Percentiles rank a stretch among this genome's conserved stretches.
Conservation (phyloP, 2,329 filamentous ascomycete species). For the Arthrobotrys megalospora region DNA sequence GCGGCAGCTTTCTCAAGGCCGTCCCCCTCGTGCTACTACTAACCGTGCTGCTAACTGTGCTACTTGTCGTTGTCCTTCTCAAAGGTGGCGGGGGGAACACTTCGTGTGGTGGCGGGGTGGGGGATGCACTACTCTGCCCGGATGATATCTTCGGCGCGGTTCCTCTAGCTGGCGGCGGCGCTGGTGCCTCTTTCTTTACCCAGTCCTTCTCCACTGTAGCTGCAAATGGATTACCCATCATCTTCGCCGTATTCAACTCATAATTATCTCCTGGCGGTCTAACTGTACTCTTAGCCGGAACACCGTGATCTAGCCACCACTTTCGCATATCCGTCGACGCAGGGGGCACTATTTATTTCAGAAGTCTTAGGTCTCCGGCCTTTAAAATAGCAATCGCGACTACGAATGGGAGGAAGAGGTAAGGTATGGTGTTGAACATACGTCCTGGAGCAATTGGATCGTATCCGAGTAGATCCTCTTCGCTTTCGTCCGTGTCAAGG, state of each 20-base stretch:
- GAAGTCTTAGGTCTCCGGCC: conserved; percentile 16
- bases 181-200: conserved; percentile 70
- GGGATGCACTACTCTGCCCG: conserved; percentile 67
- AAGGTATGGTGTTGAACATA: conserved; percentile 73
- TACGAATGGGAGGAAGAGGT: conserved; percentile 54
- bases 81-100: conserved; percentile 74
- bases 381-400: conserved; percentile 53
- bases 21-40: conserved; percentile 69
- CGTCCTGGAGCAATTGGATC: conserved; percentile 85
- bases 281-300: conserved; percentile 81
- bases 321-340: conserved; percentile 79
- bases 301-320: conserved; percentile 80
- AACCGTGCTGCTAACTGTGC: conserved; percentile 67
- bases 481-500: conserved; percentile 76
- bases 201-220: conserved; percentile 84
- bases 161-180: conserved; percentile 43
- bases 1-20: conserved; percentile 71
- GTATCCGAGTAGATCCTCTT: conserved; percentile 86
- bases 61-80: conserved; percentile 39
- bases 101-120: conserved; percentile 72
- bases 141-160: conserved; percentile 71
- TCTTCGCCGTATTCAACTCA: conserved; percentile 77
- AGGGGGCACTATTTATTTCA: conserved; percentile 70
- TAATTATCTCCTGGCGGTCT: conserved; percentile 76
- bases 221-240: conserved; percentile 85